Conservation (phyloP, 1,284 basidiomycete genomes). For the Cryptococcus sp. region DNA sequence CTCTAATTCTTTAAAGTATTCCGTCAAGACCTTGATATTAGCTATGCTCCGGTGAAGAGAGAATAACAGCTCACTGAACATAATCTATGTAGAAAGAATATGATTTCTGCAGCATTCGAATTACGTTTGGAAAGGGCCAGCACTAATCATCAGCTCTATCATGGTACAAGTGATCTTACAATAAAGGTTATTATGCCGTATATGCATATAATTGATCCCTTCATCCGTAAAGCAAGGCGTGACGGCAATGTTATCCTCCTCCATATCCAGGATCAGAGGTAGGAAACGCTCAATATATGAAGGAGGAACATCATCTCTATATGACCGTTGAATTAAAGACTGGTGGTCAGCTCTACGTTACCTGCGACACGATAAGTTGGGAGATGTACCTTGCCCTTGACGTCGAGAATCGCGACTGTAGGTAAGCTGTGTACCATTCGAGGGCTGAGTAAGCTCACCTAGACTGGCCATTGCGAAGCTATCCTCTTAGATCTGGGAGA, state of each 20-base stretch:
- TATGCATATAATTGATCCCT: conserved; percentile 97
- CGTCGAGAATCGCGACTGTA: conserved; percentile 84
- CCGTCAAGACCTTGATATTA: conserved; percentile 72
- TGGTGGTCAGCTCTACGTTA: conserved; percentile 40
- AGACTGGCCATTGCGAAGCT: conserved; percentile 44
- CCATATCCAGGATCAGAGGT: conserved; percentile 90
- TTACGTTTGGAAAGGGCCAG: conserved; percentile 95
- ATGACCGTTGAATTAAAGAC: conserved; percentile 94
- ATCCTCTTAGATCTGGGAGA: too few relatives aligned
- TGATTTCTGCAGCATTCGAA: conserved; percentile 91
- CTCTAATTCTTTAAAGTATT: conserved; percentile 99
- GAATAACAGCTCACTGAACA: conserved; percentile 48
- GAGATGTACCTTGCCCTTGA: conserved; percentile 70
- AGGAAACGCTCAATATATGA: conserved; percentile 90
- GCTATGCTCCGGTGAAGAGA: neutral
- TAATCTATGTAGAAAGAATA: conserved; percentile 93
- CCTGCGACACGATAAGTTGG: neutral
- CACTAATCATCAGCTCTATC: conserved; percentile 54
- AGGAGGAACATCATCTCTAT: conserved; percentile 89
- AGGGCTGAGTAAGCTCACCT: conserved; percentile 15
- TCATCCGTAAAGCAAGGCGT: conserved; percentile 93
- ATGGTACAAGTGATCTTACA: conserved; percentile 55
- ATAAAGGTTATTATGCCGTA: conserved; percentile 96
- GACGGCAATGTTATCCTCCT: conserved; percentile 92
- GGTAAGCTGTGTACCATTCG: neutral